Percentiles rank a stretch among this genome's conserved stretches.
These are phyloP conservation scores for Leishmania major DNA, from an alignment of 208 protist genomes.

Conservation along the genomic window DNA sequence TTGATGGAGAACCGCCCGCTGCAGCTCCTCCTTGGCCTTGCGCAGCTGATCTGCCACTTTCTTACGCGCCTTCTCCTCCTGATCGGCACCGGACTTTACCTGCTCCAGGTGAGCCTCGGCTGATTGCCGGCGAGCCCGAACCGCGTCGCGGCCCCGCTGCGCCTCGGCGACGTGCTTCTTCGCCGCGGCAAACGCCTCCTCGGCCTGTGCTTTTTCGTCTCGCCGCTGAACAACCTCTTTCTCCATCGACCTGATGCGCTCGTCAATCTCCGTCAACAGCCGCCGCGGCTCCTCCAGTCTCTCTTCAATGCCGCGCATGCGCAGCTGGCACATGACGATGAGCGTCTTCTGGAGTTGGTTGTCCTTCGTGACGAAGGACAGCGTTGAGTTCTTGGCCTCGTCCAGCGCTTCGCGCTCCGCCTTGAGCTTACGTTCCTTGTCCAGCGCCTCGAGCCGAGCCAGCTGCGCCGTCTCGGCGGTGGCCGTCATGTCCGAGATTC, in stretches of 20 bases:
- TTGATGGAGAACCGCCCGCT: conserved; percentile 77
- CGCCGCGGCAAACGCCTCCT: conserved; percentile 50
- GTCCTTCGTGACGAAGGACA: conserved; percentile 94
- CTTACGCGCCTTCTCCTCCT: conserved; percentile 72
- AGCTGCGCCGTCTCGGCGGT: conserved; percentile 94
- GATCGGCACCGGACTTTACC: conserved; percentile 68
- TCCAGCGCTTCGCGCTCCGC: conserved; percentile 95
- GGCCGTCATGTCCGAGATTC: conserved; percentile 89
- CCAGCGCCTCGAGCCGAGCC: conserved; percentile 90
- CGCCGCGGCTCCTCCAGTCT: conserved; percentile 77
- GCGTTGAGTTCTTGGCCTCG: conserved; percentile 94
- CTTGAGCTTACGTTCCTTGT: conserved; percentile 92
- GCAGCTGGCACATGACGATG: conserved; percentile 92
- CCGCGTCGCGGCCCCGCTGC: conserved; percentile 62
- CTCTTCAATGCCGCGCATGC: conserved; percentile 73
- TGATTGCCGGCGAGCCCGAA: conserved; percentile 59
- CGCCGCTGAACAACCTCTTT: conserved; percentile 42
- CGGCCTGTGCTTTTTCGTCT: conserved; percentile 46
- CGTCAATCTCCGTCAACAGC: conserved; percentile 70
- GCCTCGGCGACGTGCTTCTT: conserved; percentile 75
- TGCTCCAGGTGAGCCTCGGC: conserved; percentile 75
- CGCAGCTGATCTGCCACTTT: conserved; percentile 80
- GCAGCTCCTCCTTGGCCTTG: conserved; percentile 81
- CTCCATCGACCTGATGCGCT: conserved; percentile 59
- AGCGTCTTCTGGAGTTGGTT: conserved; percentile 92